Base-by-base conservation (phyloP, 2,329 filamentous ascomycete species). In the Alternaria ethzedia region DNA sequence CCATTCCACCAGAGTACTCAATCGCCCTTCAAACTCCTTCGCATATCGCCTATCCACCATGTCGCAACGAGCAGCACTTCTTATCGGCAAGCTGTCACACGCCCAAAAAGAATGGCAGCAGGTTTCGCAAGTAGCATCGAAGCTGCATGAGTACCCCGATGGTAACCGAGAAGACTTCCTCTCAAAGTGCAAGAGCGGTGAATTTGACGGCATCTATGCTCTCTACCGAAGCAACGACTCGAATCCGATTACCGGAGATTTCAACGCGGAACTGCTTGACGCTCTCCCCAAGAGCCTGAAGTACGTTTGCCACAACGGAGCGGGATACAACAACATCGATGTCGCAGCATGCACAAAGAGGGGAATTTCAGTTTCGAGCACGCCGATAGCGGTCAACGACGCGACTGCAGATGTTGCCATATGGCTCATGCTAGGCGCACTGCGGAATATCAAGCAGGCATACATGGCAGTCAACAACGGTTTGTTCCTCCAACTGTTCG, bases 271-370 rank as follows among this genome's bases (percentile, higher is more conserved):
- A 63, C 77, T 84, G 11, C 73, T 84, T 3, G 70, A 76, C 10
- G 78, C 71, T 6, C 71, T 84, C 7, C 83, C 83, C 0, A 75
- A 78, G 60, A 79, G 75, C 63, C 44, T 84, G 55, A 83, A 82
- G 54, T 83, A 77, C 64, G 80, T 83, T 23, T 82, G 80, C 57
- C 83, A 84, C 67, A 83, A 83, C 54, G 82, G 87, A 15, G 87
- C 87, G 2, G 87, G 87, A 5, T 89, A 89, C 75, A 87, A 89
- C 72, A 88, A 88, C 68, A 84, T 89, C 51, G 86, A 89, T 61
- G 80, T 88, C 13, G 75, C 80, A 1, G 84, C 83, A 21, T 88
- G 86, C 74, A 85, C 84, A 25, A 74, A 82, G 65, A 81, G 68
- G 67, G 79, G 79, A 3, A 84, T 85, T 25, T 69, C 73, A 1